Evolutionary conservation across 345 rosid genomes (phyloP), one percentile per base, ranked within the genome.

Genomic region (Odontarrhena argentea): DNA sequence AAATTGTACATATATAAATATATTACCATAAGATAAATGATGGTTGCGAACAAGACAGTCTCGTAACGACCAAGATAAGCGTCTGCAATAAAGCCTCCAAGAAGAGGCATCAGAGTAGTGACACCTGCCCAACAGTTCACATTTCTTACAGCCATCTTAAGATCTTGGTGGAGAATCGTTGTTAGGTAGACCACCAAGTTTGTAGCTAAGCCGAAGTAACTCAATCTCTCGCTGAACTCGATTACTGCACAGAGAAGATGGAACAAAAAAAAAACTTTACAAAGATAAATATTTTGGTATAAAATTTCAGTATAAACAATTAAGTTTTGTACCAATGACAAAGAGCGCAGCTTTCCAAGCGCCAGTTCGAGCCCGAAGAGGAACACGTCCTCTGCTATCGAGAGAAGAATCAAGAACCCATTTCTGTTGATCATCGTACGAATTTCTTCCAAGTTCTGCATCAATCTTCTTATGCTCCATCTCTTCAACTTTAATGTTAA

Each of bases 1-100:
- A 18, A 18, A 18, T 18, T 18, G 22, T 18, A 38, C 42, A 26
- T 48, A 26, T 52, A 34, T 18, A 38, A 34, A 26, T 48, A 26
- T 52, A 34, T 58, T 80, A 92, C 98, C 87, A 84, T 35, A 59
- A 90, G 85, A 57, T 93, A 90, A 60, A 84, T 22, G 41, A 80
- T 7, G 43, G 86, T 63, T 7, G 99, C 82, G 48, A 61, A 54
- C 8, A 94, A 66, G 67, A 88, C 87, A 2, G 97, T 85, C 18
- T 60, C 37, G 76, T 77, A 94, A 32, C 96, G 86, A 57, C 99
- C 99, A 38, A 85, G 68, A 76, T 84, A 88, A 57, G 97, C 87
- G 53, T 91, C 99, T 4, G 99, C 99, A 14, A 88, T 38, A 80
- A 90, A 90, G n/a, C 97, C 99, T 2, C 99, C 99, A 11, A 90